phyloP scores from a whole-genome alignment of 1,284 basidiomycete species.

The Sanghuangporus baumii region DNA sequence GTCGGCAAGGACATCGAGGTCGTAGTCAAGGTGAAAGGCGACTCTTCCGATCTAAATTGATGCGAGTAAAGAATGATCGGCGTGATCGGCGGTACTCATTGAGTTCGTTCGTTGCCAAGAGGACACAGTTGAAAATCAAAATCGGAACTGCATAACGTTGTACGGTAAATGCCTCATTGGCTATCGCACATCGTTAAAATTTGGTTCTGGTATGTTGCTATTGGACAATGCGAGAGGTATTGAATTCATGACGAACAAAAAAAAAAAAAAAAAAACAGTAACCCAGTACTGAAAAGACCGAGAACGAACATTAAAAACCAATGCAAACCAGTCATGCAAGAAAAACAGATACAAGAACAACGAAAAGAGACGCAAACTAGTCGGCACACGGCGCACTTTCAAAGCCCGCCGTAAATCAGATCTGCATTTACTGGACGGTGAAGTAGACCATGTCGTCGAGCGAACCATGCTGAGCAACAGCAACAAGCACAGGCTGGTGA shows the following conservation, averaged over 20 bases:
- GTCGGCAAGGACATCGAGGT: not conserved
- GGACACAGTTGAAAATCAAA: not conserved
- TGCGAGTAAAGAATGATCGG: not conserved
- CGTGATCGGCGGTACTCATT: not conserved
- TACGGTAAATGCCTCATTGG: not conserved
- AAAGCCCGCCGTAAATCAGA: not conserved
- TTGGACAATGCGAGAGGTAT: not conserved
- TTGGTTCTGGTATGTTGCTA: not conserved
- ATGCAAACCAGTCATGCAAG: not conserved
- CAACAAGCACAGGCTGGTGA: conserved; percentile 53
- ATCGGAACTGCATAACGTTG: not conserved
- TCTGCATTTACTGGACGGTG: conserved; percentile 29
- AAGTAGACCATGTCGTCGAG: conserved; percentile 63
- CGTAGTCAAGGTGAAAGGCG: not conserved
- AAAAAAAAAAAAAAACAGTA: not conserved
- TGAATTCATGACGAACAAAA: not conserved
- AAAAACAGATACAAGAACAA: not conserved
- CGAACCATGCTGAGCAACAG: conserved; percentile 53
- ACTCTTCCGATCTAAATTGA: not conserved
- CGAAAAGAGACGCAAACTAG: not conserved
- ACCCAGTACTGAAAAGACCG: not conserved
- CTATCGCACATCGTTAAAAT: not conserved
- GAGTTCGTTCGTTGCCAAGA: not conserved
- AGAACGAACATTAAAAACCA: not conserved
- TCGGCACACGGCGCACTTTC: not conserved